phyloP scores from a whole-genome alignment of 2,329 filamentous ascomycete genomes.

The Bisporella sp. region DNA sequence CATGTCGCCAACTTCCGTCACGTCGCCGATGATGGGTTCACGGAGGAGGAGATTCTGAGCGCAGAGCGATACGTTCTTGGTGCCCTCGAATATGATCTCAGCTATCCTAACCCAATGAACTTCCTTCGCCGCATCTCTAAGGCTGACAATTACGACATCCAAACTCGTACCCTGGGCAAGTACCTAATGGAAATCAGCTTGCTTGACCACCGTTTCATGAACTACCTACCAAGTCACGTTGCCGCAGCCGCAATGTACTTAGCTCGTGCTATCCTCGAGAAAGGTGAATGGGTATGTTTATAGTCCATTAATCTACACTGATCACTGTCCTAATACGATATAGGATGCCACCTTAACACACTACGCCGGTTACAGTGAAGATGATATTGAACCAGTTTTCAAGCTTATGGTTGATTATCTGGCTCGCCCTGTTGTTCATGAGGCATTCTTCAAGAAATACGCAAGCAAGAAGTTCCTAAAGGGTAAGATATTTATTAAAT shows the following conservation, averaged over 20 bases:
- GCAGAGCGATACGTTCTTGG: conserved; percentile 93
- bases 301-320: not conserved
- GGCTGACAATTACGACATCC: conserved; percentile 98
- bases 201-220: conserved; percentile 89
- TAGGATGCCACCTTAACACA: conserved; percentile 79
- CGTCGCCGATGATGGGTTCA: conserved; percentile 94
- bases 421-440: conserved; percentile 79
- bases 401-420: conserved; percentile 96
- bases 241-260: conserved; percentile 94
- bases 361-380: conserved; percentile 89
- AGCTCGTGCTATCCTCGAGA: conserved; percentile 80
- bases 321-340: not conserved
- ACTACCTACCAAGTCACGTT: conserved; percentile 80
- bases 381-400: conserved; percentile 88
- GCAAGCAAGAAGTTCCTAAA: conserved; percentile 99
- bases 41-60: conserved; percentile 87
- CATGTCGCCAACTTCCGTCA: conserved; percentile 96
- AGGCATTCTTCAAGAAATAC: conserved; percentile 99
- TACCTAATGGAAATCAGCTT: conserved; percentile 97
- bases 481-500: conserved; percentile 49
- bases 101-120: conserved; percentile 99
- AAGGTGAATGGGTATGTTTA: conserved; percentile 76
- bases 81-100: conserved; percentile 91
- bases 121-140: conserved; percentile 98
- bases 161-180: conserved; percentile 93